Conservation (phyloP, 1,284 basidiomycete genomes). For the Puccinia triticina region DNA sequence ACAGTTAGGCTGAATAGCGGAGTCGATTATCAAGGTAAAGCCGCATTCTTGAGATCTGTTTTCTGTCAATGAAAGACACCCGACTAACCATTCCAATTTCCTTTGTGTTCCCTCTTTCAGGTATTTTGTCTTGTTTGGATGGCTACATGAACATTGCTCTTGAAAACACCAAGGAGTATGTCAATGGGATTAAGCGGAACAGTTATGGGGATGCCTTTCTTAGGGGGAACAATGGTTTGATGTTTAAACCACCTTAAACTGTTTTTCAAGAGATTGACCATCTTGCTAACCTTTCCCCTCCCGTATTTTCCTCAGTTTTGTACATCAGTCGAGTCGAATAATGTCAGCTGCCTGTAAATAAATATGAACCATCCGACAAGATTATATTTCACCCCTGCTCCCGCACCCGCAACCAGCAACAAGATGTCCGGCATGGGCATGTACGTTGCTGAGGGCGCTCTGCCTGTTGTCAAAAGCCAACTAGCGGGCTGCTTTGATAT, state of each 20-base stretch:
- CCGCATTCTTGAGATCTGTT: not conserved
- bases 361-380: too few species aligned
- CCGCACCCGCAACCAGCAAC: too few species aligned
- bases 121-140: conserved; percentile 91
- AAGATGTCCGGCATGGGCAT: too few species aligned
- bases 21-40: conserved; percentile 88
- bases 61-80: too few species aligned
- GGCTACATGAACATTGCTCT: conserved; percentile 94
- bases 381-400: too few species aligned
- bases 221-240: conserved; percentile 61
- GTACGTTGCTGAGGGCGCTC: too few species aligned
- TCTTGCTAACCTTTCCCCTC: not conserved
- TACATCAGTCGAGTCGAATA: conserved; percentile 50
- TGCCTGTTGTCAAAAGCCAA: too few species aligned
- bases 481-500: too few species aligned
- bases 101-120: conserved; percentile 62
- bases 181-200: conserved; percentile 81
- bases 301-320: conserved; percentile 22
- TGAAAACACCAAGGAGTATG: conserved; percentile 93
- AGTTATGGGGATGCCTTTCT: conserved; percentile 93
- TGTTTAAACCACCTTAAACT: not conserved
- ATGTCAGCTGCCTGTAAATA: too few species aligned
- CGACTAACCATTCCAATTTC: not conserved
- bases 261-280: not conserved
- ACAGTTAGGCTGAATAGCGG: conserved; percentile 93